Conservation (phyloP, 2,329 filamentous ascomycete genomes). For the Phaeosphaeria sp. region DNA sequence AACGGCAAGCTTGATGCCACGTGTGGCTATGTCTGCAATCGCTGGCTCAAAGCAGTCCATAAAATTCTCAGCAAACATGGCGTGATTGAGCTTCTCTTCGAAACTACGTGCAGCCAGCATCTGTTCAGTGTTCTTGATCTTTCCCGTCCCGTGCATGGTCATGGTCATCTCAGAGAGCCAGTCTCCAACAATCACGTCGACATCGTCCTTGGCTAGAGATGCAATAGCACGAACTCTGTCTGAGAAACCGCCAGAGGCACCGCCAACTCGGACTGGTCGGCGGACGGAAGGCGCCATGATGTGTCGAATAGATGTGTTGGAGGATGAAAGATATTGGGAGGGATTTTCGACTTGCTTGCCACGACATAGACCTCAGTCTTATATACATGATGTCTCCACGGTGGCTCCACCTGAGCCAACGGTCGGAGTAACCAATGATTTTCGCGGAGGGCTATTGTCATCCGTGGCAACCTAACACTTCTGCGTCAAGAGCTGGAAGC, state of each 20-base stretch:
- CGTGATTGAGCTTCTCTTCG: conserved; percentile 40
- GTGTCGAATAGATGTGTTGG: not conserved
- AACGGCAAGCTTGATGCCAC: conserved; percentile 39
- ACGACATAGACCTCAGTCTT: not conserved
- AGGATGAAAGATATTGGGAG: not conserved
- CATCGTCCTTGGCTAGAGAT: conserved; percentile 44
- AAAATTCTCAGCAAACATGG: conserved; percentile 51
- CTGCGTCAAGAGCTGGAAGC: conserved; percentile 10
- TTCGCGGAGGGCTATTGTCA: conserved; percentile 22
- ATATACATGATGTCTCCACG: not conserved
- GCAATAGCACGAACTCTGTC: conserved; percentile 53
- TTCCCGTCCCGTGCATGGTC: conserved; percentile 36
- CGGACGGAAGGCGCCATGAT: conserved; percentile 28
- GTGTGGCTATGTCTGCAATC: conserved; percentile 35
- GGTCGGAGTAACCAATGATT: not conserved
- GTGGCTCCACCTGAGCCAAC: not conserved
- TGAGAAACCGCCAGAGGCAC: conserved; percentile 51
- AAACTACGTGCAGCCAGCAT: conserved; percentile 52
- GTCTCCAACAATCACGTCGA: conserved; percentile 44
- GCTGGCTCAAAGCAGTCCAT: conserved; percentile 56
- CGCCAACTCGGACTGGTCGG: conserved; percentile 26
- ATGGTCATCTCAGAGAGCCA: conserved; percentile 43
- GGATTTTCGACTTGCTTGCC: not conserved
- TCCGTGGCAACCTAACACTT: conserved; percentile 11
- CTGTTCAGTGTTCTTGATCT: conserved; percentile 42